Evolutionary conservation across 2,329 filamentous ascomycete genomes (phyloP).

Genomic region (Neopestalotiopsis sp.): DNA sequence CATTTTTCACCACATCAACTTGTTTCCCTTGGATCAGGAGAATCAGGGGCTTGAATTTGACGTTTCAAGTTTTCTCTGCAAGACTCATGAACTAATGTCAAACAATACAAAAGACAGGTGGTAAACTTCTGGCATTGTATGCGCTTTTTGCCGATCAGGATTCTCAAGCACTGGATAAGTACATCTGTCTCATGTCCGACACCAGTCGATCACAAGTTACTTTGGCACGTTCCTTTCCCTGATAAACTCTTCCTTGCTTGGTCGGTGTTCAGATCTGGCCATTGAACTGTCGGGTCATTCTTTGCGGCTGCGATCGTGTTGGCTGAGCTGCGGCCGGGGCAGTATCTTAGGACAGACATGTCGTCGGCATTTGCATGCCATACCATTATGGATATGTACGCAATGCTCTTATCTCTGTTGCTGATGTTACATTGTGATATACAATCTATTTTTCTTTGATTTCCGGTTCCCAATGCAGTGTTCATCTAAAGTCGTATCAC

Average conservation of each 20-base stretch:
- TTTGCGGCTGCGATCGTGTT: too few species aligned
- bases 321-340: too few species aligned
- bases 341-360: too few species aligned
- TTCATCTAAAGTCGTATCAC: neutral
- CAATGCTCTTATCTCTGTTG: neutral
- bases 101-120: neutral
- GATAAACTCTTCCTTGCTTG: neutral
- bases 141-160: neutral
- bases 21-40: neutral
- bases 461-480: neutral
- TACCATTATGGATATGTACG: neutral
- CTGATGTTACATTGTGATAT: constrained; percentile 18
- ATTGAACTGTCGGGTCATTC: neutral
- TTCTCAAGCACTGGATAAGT: neutral
- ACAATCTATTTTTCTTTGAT: constrained; percentile 19
- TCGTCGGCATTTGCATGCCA: neutral
- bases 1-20: neutral
- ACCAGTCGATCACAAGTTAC: neutral
- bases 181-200: neutral
- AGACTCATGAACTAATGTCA: neutral
- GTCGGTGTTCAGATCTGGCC: neutral
- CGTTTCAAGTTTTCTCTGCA: neutral
- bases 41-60: neutral
- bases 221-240: neutral
- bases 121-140: neutral